Base-by-base conservation (phyloP, 2,329 filamentous ascomycete species). In the Magnaporthiopsis incrustans region DNA sequence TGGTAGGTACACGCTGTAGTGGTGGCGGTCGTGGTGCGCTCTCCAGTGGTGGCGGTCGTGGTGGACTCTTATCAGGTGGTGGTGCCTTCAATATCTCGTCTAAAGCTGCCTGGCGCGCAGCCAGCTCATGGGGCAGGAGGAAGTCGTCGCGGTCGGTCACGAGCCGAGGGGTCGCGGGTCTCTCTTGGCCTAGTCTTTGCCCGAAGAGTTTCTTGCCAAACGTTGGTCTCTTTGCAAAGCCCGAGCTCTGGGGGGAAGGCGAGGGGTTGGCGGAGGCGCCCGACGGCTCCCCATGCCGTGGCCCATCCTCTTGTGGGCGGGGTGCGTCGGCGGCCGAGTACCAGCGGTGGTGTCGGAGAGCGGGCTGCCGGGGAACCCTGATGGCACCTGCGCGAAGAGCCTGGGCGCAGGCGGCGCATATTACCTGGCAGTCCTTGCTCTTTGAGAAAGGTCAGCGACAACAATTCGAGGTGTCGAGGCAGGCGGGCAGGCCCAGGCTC, bases 41-140 rank as follows among this genome's bases (percentile, higher is more conserved):
- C 35, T 38, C 35, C 1, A 6, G 8, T n/a, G 22, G 44, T 10
- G 44, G 44, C 22, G 44, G 44, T 15, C 14, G 35, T 15, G 35
- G 35, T 18, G 35, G 10, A 4, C 14, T 38, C 35, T 38, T 8
- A 3, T 35, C 35, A 38, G 35, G 35, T 5, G 35, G 35, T 15
- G 44, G 22, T 22, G 44, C 18, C 22, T 2, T 33, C 7, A 6
- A 12, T n/a, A 10, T n/a, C 5, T 53, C 35, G 26, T 61, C 53
- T 7, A 25, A 18, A 33, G 26, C 44, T 3, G 26, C 25, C 18
- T 33, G 22, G n/a, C 62, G 62, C 10, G 62, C 62, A 27, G 62
- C 62, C 22, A 50, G 38, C 62, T 63, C 62, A 26, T 63, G 56
- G 26, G 62, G 62, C 25, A 63, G 62, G 15, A 63, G 33, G 33